Conservation (phyloP, 768 basidiomycete species). For the Boletellus sp. region DNA sequence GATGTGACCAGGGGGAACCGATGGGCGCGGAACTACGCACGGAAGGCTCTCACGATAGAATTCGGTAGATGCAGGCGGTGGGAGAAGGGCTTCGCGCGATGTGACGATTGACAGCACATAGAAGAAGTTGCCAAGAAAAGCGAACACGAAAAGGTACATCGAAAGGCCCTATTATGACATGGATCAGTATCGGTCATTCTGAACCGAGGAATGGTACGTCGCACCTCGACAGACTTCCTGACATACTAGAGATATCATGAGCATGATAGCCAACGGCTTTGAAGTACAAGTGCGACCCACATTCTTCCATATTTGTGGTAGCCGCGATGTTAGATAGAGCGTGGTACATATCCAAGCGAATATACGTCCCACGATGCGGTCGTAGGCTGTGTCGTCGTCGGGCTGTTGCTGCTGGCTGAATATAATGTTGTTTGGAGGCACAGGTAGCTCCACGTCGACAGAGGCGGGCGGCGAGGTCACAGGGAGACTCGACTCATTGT, state of each 20-base stretch:
- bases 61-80: constrained; percentile 55
- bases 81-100: constrained; percentile 58
- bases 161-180: constrained; percentile 70
- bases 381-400: constrained; percentile 29
- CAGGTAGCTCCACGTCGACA: constrained; percentile 20
- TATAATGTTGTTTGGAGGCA: not conserved
- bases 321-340: constrained; percentile 85
- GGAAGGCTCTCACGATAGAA: constrained; percentile 82
- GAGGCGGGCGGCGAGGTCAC: not conserved
- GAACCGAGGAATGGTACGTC: not conserved
- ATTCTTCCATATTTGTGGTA: constrained; percentile 99
- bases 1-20: not conserved
- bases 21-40: constrained; percentile 43
- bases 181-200: constrained; percentile 4
- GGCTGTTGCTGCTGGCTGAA: constrained; percentile 11
- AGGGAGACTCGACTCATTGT: constrained; percentile 11
- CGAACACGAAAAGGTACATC: constrained; percentile 88
- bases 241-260: constrained; percentile 51
- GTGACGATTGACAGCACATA: constrained; percentile 90
- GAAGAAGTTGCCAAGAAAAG: constrained; percentile 90
- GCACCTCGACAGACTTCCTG: constrained; percentile 85
- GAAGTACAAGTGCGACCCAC: constrained; percentile 47
- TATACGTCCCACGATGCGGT: constrained; percentile 80
- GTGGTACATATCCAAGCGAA: constrained; percentile 95
- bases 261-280: not conserved